Conservation (phyloP, 352 stramenopile genomes). For the Lagenidium giganteum region DNA sequence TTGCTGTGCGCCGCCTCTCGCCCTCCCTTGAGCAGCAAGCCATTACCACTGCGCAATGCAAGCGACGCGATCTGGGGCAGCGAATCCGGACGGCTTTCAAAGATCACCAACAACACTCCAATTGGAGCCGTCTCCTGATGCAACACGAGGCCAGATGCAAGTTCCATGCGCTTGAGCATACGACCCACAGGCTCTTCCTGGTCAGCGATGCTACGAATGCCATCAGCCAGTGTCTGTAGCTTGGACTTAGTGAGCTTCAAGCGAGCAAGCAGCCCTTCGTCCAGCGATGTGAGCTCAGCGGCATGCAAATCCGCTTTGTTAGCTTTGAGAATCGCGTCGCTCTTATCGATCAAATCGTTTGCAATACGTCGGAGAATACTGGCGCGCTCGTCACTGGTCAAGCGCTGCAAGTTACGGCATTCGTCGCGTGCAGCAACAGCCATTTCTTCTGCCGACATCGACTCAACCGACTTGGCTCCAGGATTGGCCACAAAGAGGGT, state of each 20-base stretch:
- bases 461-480: constrained; percentile 24
- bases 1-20: constrained; percentile 92
- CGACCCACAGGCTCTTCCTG: constrained; percentile 57
- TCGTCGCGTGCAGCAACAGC: constrained; percentile 71
- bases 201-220: constrained; percentile 87
- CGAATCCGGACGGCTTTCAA: constrained; percentile 95
- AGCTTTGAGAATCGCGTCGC: constrained; percentile 75
- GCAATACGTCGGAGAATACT: constrained; percentile 88
- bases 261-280: constrained; percentile 52
- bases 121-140: constrained; percentile 93
- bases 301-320: constrained; percentile 90
- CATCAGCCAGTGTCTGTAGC: constrained; percentile 88
- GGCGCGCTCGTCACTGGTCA: constrained; percentile 78
- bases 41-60: constrained; percentile 93
- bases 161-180: constrained; percentile 75
- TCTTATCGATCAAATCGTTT: constrained; percentile 68
- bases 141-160: constrained; percentile 85
- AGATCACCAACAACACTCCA: constrained; percentile 96
- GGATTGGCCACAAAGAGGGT: constrained; percentile 78
- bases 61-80: constrained; percentile 94
- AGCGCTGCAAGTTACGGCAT: constrained; percentile 78
- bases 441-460: constrained; percentile 57
- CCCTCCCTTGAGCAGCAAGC: constrained; percentile 94
- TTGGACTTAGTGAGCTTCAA: constrained; percentile 89
- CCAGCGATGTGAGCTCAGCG: constrained; percentile 48